A percentile compares a stretch with the other conserved stretches of the same genome.
Evolutionary conservation across 306 rosid species (phyloP).

Genomic region (Mimosa pudica): DNA sequence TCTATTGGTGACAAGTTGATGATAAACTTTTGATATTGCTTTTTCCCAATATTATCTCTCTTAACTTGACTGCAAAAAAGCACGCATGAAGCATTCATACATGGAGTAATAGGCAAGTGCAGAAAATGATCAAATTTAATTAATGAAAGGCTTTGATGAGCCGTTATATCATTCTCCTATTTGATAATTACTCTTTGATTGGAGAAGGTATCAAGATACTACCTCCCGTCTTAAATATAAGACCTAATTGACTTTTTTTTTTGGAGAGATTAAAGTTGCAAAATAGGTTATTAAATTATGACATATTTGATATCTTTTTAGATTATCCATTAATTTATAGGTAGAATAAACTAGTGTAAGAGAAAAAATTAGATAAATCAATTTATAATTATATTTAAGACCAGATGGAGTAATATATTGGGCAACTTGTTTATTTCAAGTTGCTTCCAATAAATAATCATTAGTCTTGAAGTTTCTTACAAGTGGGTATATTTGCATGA

Average conservation of each 20-base stretch:
- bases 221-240: too few species aligned
- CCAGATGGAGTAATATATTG: not conserved
- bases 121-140: not conserved
- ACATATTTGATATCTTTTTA: too few species aligned
- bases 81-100: not conserved
- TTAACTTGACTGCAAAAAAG: not conserved
- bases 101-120: not conserved
- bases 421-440: not conserved
- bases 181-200: too few species aligned
- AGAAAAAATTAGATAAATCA: too few species aligned
- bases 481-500: not conserved
- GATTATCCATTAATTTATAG: too few species aligned
- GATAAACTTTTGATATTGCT: not conserved
- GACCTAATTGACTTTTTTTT: too few species aligned
- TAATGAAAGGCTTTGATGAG: not conserved
- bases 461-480: not conserved
- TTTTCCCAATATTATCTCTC: not conserved
- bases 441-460: not conserved
- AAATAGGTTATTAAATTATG: too few species aligned
- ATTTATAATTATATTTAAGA: too few species aligned
- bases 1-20: not conserved
- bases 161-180: not conserved
- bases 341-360: too few species aligned
- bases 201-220: not conserved
- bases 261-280: too few species aligned